A percentile compares a stretch with the other conserved stretches of the same genome.
phyloP scores from a whole-genome alignment of 805 yeast species.

The Suhomyces pyralidae region DNA sequence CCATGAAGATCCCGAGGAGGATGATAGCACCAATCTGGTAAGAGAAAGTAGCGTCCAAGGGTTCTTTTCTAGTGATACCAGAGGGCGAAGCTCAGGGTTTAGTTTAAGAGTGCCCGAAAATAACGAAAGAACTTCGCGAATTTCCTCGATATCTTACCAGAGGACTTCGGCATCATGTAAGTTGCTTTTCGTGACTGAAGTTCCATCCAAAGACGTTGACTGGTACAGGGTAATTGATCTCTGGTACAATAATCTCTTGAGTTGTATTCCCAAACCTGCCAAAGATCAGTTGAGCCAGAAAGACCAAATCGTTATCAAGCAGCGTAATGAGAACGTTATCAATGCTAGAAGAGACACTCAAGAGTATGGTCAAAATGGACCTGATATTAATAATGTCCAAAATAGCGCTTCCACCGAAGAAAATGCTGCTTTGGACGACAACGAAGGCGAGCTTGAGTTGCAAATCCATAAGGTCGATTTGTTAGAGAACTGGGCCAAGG shows the following conservation, averaged over 20 bases:
- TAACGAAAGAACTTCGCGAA: not conserved
- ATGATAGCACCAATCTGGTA: not conserved
- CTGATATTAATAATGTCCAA: not conserved
- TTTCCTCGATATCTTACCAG: not conserved
- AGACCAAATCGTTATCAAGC: constrained; percentile 34
- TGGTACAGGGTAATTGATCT: constrained; percentile 10
- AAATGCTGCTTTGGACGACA: not conserved
- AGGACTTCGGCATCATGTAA: not conserved
- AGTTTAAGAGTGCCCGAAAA: not conserved
- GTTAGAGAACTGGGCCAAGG: constrained; percentile 12
- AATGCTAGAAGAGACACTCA: constrained; percentile 2
- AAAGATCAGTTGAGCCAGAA: constrained; percentile 30
- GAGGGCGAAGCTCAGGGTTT: not conserved
- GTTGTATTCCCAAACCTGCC: constrained; percentile 28
- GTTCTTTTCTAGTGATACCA: not conserved
- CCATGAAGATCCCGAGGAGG: not conserved
- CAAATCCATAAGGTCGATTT: constrained; percentile 10
- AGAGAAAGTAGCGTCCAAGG: not conserved
- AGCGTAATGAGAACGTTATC: constrained; percentile 20
- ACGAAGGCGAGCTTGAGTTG: constrained; percentile 17
- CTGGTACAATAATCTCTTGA: constrained; percentile 19
- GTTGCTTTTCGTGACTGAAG: constrained; percentile 10
- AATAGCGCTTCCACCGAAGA: constrained; percentile 3
- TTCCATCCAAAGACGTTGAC: constrained; percentile 1
- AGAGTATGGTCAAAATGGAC: not conserved